Evolutionary conservation across 129 eudicot genomes (phyloP), one percentile per base, ranked within the genome.

Genomic region (Centella asiatica): DNA sequence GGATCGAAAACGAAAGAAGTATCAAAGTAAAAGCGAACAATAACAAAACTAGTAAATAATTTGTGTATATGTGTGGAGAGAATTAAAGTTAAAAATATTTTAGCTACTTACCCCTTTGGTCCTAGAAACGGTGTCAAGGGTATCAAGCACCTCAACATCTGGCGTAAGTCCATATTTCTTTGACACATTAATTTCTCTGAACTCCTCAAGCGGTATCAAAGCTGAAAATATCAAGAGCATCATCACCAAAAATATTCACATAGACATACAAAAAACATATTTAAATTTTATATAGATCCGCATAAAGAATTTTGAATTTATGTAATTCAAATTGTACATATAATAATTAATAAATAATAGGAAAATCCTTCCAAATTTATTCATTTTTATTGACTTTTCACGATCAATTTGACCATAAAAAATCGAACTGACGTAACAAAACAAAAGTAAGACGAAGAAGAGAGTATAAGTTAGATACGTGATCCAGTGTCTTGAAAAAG

Each of bases 401-500:
- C n/a, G n/a, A n/a, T n/a, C n/a, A n/a, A n/a, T n/a, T n/a, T n/a
- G n/a, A n/a, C n/a, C n/a, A n/a, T n/a, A n/a, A n/a, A n/a, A n/a
- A n/a, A n/a, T n/a, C n/a, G n/a, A n/a, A n/a, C n/a, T n/a, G n/a
- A n/a, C n/a, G n/a, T n/a, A n/a, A 34, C 10, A 55, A 11, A 32
- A 40, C 20, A 32, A 59, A 32, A 25, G 17, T 48, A 40, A 36
- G 2, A 50, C 14, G 3, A 45, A 6, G 14, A 48, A 5, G 0
- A 49, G 29, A 49, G 1, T 47, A 36, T 42, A 46, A 27, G 15
- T 6, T 2, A 62, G 77, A 17, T 83, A 88, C 94, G 93, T 64
- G 96, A 88, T 46, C 89, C 94, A 11, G 94, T 79, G 47, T 84
- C 96, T 12, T 75, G 78, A 49, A 88, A 84, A 25, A 88, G 94